Conservation (phyloP, 139 green algal species). For the Chlorella sp. region DNA sequence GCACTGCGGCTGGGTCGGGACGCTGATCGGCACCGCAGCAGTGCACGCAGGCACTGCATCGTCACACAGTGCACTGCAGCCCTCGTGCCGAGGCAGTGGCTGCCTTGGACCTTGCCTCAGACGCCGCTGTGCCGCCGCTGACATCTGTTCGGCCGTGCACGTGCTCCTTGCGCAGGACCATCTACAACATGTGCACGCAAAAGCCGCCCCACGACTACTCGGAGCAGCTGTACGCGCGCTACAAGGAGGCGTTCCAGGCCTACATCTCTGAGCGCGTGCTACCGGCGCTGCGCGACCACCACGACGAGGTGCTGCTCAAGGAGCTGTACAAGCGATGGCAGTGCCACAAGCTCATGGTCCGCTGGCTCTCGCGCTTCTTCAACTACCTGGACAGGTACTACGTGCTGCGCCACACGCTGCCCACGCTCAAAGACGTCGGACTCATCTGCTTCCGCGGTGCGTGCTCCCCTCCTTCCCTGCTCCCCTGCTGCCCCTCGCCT, state of each 20-base stretch:
- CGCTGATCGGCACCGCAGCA: too few relatives aligned
- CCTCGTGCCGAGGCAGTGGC: too few relatives aligned
- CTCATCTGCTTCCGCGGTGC: constrained; percentile 80
- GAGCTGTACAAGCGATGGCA: constrained; percentile 88
- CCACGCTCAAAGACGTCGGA: constrained; percentile 88
- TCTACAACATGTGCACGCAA: constrained; percentile 99
- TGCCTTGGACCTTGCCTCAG: too few relatives aligned
- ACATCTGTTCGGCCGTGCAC: too few relatives aligned
- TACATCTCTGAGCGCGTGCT: constrained; percentile 93
- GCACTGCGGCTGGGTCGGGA: too few relatives aligned
- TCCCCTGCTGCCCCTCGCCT: too few relatives aligned
- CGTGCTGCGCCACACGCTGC: constrained; percentile 83
- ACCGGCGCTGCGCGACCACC: constrained; percentile 67
- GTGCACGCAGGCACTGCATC: too few relatives aligned
- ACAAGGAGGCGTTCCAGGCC: constrained; percentile 82
- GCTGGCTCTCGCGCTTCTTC: constrained; percentile 98
- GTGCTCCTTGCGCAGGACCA: constrained; percentile 77
- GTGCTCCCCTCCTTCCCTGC: too few relatives aligned
- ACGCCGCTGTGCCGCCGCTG: too few relatives aligned
- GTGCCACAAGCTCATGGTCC: constrained; percentile 99
- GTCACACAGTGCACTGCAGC: too few relatives aligned
- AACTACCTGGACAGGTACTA: constrained; percentile 99
- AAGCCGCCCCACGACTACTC: constrained; percentile 98
- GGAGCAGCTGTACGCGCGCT: constrained; percentile 91
- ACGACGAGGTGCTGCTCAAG: constrained; percentile 86